These are phyloP conservation scores for Cryoendolithus antarcticus DNA, from an alignment of 2,329 filamentous ascomycete species.

Conservation along the genomic window DNA sequence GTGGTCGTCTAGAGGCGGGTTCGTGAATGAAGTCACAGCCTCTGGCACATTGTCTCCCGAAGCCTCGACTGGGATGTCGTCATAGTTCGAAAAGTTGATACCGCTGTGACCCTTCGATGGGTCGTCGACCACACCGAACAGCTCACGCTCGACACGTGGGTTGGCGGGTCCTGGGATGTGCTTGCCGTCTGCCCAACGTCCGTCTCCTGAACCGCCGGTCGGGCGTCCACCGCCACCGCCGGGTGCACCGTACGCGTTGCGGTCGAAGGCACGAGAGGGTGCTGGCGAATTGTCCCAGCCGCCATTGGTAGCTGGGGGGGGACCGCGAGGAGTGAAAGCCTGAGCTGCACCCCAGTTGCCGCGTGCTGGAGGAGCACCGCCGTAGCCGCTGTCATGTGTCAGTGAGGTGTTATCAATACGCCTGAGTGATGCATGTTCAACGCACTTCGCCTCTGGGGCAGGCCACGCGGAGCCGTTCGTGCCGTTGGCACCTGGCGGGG, in stretches of 20 bases:
- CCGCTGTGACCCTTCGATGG: slow-evolving; percentile 91
- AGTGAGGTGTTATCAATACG: slow-evolving; percentile 29
- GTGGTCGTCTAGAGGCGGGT: slow-evolving; percentile 90
- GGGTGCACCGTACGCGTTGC: slow-evolving; percentile 49
- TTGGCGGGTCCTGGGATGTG: slow-evolving; percentile 84
- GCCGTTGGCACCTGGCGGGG: slow-evolving; percentile 27
- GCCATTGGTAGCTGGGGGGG: slow-evolving; percentile 8
- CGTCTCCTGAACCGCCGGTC: slow-evolving; percentile 79
- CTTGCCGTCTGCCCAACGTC: slow-evolving; percentile 94
- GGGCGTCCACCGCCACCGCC: slow-evolving; percentile 41
- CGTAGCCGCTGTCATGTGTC: slow-evolving; percentile 34
- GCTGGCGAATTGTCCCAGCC: slow-evolving; percentile 12
- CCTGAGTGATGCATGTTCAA: slow-evolving; percentile 15
- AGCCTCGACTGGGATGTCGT: slow-evolving; percentile 96
- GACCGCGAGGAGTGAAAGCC: slow-evolving; percentile 42
- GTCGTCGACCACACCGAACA: slow-evolving; percentile 84
- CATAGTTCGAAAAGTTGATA: slow-evolving; percentile 99
- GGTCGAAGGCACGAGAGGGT: slow-evolving; percentile 40
- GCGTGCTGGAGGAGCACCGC: slow-evolving; percentile 23
- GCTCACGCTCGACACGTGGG: slow-evolving; percentile 81
- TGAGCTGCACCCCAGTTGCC: slow-evolving; percentile 42
- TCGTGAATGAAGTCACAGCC: slow-evolving; percentile 78
- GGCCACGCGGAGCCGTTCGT: slow-evolving; percentile 55
- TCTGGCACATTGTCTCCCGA: slow-evolving; percentile 90
- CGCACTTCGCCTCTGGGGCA: slow-evolving; percentile 15